Evolutionary conservation across 2,329 filamentous ascomycete genomes (phyloP).

Genomic region (Cercospora zeae-maydis): DNA sequence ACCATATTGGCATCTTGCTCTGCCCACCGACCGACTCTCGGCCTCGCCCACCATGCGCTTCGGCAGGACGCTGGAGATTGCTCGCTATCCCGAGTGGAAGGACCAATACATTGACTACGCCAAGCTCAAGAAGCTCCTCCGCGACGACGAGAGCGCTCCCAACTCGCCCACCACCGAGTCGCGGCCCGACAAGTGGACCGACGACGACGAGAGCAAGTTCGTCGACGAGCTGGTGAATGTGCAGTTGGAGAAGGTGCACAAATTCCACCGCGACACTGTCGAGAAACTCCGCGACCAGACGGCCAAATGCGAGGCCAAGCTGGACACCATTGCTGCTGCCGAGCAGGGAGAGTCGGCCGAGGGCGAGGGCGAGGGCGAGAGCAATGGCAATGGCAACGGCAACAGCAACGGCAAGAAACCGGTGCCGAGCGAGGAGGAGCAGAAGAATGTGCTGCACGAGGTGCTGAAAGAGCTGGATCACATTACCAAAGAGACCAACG

Average conservation of each 20-base stretch:
- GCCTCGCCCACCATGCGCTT: slow-evolving; percentile 67
- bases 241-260: slow-evolving; percentile 90
- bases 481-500: slow-evolving; percentile 86
- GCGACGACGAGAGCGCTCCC: slow-evolving; percentile 58
- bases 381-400: slow-evolving; percentile 5
- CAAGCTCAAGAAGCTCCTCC: slow-evolving; percentile 84
- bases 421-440: slow-evolving; percentile 41
- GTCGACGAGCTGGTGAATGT: slow-evolving; percentile 93
- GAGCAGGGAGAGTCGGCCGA: slow-evolving; percentile 35
- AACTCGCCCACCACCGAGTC: slow-evolving; percentile 45
- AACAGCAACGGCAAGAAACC: slow-evolving; percentile 35
- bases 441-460: slow-evolving; percentile 58
- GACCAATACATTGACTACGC: slow-evolving; percentile 93
- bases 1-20: neutral
- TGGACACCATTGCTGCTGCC: slow-evolving; percentile 54
- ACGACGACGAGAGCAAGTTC: slow-evolving; percentile 88
- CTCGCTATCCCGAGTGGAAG: slow-evolving; percentile 83
- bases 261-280: slow-evolving; percentile 80
- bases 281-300: slow-evolving; percentile 78
- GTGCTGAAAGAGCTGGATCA: slow-evolving; percentile 76
- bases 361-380: slow-evolving; percentile 28
- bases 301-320: slow-evolving; percentile 62
- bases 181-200: slow-evolving; percentile 70
- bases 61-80: slow-evolving; percentile 77
- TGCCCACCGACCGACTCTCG: neutral